phyloP scores from a whole-genome alignment of 2,329 filamentous ascomycete species.

The Emmonsiellopsis sp. region DNA sequence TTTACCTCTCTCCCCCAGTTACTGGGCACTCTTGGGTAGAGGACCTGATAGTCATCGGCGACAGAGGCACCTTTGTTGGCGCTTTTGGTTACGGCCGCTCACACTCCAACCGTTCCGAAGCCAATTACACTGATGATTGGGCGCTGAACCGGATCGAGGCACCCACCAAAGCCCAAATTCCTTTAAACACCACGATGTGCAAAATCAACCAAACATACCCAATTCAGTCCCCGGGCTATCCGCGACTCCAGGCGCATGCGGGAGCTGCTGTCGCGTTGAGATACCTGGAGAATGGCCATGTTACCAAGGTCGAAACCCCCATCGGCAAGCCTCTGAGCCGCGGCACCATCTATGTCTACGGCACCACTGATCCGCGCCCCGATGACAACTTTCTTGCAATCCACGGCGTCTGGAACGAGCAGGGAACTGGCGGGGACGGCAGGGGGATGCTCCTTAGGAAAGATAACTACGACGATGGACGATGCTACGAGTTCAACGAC shows the following conservation, averaged over 20 bases:
- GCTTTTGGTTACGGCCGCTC: constrained; percentile 64
- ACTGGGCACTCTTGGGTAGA: constrained; percentile 76
- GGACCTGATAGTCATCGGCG: constrained; percentile 58
- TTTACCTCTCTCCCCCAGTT: constrained; percentile 20
- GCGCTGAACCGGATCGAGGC: constrained; percentile 48
- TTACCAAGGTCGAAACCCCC: constrained; percentile 50
- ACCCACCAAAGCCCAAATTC: constrained; percentile 40
- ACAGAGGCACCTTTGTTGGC: constrained; percentile 65
- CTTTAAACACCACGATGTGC: constrained; percentile 51
- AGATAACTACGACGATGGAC: constrained; percentile 79
- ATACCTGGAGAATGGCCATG: constrained; percentile 70
- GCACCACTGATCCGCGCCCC: constrained; percentile 51
- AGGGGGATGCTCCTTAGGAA: constrained; percentile 67
- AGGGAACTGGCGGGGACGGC: constrained; percentile 71
- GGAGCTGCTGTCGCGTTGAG: constrained; percentile 59
- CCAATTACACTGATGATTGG: no score
- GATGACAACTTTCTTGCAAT: constrained; percentile 56
- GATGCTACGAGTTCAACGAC: constrained; percentile 74
- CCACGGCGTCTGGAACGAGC: constrained; percentile 66
- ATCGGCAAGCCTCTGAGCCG: constrained; percentile 55
- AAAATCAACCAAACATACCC: constrained; percentile 52
- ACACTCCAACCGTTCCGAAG: no score
- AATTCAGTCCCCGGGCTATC: constrained; percentile 50
- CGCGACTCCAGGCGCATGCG: constrained; percentile 51
- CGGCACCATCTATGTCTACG: constrained; percentile 68